These are phyloP conservation scores for Lachancea sp. DNA, from an alignment of 805 yeast genomes.

Conservation along the genomic window DNA sequence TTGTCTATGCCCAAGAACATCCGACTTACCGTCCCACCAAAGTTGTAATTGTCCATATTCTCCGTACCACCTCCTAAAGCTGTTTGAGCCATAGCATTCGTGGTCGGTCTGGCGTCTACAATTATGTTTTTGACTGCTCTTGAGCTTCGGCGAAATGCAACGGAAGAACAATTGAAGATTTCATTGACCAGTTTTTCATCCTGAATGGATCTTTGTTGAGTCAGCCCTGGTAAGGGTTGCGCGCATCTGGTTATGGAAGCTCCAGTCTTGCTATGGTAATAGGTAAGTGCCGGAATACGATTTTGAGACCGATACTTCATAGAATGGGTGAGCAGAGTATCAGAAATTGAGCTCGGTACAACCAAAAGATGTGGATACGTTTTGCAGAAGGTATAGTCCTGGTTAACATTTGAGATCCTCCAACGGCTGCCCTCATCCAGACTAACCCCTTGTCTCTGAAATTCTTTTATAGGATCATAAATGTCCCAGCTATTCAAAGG, in stretches of 20 bases:
- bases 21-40: constrained; percentile 47
- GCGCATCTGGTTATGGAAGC: constrained; percentile 83
- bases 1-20: constrained; percentile 88
- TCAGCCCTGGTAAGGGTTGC: constrained; percentile 88
- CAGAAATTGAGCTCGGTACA: constrained; percentile 75
- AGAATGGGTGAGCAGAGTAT: constrained; percentile 76
- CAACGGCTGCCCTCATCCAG: constrained; percentile 42
- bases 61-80: constrained; percentile 99
- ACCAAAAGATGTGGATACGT: constrained; percentile 67
- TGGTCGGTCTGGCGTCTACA: constrained; percentile 86
- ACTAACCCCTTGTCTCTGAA: constrained; percentile 58
- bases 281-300: constrained; percentile 76
- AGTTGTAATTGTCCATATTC: constrained; percentile 76
- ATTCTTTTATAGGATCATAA: constrained; percentile 59
- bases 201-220: constrained; percentile 80
- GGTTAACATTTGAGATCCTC: constrained; percentile 65
- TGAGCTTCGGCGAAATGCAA: constrained; percentile 26
- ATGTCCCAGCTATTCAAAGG: constrained; percentile 65
- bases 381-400: constrained; percentile 57
- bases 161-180: constrained; percentile 56
- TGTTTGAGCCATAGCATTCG: constrained; percentile 94
- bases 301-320: constrained; percentile 79
- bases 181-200: constrained; percentile 80
- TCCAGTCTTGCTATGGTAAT: constrained; percentile 60
- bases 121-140: constrained; percentile 51